Evolutionary conservation across 768 basidiomycete genomes (phyloP), one percentile per base, ranked within the genome.

Genomic region (Kwoniella sp.): DNA sequence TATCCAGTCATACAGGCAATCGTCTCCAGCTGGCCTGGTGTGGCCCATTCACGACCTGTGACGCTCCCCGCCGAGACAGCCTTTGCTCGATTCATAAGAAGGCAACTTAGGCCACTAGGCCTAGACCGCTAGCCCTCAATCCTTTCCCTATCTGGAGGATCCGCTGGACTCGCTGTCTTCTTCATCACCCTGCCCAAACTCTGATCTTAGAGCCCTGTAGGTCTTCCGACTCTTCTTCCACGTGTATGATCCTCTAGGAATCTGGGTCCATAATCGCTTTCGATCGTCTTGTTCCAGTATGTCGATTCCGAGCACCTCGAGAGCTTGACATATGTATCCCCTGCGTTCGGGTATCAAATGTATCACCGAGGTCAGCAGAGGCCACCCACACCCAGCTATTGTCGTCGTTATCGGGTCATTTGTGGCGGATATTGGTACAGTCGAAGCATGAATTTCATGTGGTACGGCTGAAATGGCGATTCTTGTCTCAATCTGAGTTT

Each of bases 251-350:
- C 45, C 31, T 29, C 8, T 50, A 1, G 57, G 57, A 11, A 65
- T 59, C 26, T 65, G 55, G 15, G 58, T 38, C 63, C 63, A 65
- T 29, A 65, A 50, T 41, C 71, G 20, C 34, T 31, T 25, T 52
- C 57, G 61, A n/a, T 72, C 58, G n/a, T 38, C 50, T 1, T 25
- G 22, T 2, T 26, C 17, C 7, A 71, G 30, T n/a, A 53, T 29
- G 1, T 67, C 57, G 22, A 48, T 20, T 15, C 61, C 58, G 0
- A 69, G 28, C 2, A 58, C 31, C 13, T 47, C 34, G 17, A 72
- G 31, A 15, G 71, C 63, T 28, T 56, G 41, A 47, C 60, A 63
- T 28, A 72, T 63, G 47, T 72, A 70, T 7, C 58, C 47, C 34
- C 68, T 70, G 58, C 47, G 29, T 37, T 13, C 34, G 34, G 34